These are phyloP conservation scores for Leishmania lainsoni DNA, from an alignment of 208 protist species.

Conservation along the genomic window DNA sequence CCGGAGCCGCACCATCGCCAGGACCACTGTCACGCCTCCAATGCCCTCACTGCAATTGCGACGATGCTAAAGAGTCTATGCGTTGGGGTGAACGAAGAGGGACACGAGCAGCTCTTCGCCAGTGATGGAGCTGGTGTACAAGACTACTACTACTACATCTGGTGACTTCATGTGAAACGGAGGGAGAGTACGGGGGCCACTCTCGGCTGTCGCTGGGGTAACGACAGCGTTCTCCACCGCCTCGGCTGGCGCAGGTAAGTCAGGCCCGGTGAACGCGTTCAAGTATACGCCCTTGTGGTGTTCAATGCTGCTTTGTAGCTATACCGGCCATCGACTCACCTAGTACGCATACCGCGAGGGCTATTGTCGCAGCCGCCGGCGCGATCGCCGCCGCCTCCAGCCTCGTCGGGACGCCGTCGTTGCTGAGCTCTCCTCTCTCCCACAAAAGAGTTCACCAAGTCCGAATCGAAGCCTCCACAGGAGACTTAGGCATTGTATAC, in stretches of 20 bases:
- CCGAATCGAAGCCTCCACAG: too few species aligned
- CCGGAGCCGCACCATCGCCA: neutral
- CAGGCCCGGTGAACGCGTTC: too few species aligned
- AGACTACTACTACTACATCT: constrained; percentile 13
- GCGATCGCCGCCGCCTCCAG: too few species aligned
- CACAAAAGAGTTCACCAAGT: too few species aligned
- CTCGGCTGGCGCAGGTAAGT: neutral
- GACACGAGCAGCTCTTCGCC: neutral
- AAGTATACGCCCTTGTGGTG: too few species aligned
- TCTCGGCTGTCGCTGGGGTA: neutral
- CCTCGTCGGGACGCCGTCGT: too few species aligned
- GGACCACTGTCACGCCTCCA: neutral
- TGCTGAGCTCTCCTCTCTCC: too few species aligned
- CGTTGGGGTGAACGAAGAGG: constrained; percentile 13
- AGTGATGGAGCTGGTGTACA: neutral
- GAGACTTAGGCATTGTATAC: too few species aligned
- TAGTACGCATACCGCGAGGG: too few species aligned
- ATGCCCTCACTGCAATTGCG: constrained; percentile 13
- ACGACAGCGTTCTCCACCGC: neutral
- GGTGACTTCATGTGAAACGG: neutral
- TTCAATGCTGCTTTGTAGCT: too few species aligned
- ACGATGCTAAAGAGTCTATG: constrained; percentile 21
- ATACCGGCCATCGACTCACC: too few species aligned
- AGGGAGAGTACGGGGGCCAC: neutral
- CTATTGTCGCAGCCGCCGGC: too few species aligned